Evolutionary conservation across 2,329 filamentous ascomycete genomes (phyloP).

Genomic region (Penicillium sp.): DNA sequence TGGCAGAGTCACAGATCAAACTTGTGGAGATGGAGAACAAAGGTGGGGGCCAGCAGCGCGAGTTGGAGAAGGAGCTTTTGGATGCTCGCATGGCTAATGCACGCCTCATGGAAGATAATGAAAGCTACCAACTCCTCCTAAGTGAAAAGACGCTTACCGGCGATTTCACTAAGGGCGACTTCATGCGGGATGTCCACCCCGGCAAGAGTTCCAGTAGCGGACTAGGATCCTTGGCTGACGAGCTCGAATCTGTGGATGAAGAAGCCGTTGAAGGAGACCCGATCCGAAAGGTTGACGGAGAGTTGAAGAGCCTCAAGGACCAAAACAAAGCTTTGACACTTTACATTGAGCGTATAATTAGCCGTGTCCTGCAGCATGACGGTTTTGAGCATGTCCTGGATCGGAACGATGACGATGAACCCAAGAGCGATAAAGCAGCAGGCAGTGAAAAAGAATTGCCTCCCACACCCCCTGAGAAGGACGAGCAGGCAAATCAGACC

Average conservation of each 20-base stretch:
- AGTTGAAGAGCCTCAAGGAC: constrained; percentile 79
- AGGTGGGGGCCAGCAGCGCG: constrained; percentile 81
- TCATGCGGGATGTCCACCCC: constrained; percentile 60
- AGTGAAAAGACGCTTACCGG: constrained; percentile 95
- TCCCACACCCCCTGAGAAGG: constrained; percentile 64
- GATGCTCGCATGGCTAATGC: constrained; percentile 96
- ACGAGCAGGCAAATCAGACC: constrained; percentile 45
- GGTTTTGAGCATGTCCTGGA: constrained; percentile 94
- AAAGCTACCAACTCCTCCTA: constrained; percentile 93
- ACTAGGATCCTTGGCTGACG: constrained; percentile 73
- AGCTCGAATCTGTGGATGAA: constrained; percentile 72
- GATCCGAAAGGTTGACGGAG: constrained; percentile 70
- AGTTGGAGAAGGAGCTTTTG: constrained; percentile 86
- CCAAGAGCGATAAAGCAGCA: constrained; percentile 26
- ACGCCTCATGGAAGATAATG: constrained; percentile 95
- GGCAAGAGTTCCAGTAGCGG: constrained; percentile 44
- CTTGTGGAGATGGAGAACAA: constrained; percentile 91
- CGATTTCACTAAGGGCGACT: constrained; percentile 81
- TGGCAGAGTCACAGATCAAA: constrained; percentile 94
- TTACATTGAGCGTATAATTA: constrained; percentile 99
- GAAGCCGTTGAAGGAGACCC: constrained; percentile 63
- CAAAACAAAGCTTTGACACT: constrained; percentile 96
- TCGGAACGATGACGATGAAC: constrained; percentile 62
- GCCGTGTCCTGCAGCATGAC: constrained; percentile 87
- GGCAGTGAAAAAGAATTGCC: constrained; percentile 78